Percentiles rank a stretch among this genome's conserved stretches.
These are phyloP conservation scores for Chaetothyriales sp. DNA, from an alignment of 2,329 filamentous ascomycete species.

Conservation along the genomic window DNA sequence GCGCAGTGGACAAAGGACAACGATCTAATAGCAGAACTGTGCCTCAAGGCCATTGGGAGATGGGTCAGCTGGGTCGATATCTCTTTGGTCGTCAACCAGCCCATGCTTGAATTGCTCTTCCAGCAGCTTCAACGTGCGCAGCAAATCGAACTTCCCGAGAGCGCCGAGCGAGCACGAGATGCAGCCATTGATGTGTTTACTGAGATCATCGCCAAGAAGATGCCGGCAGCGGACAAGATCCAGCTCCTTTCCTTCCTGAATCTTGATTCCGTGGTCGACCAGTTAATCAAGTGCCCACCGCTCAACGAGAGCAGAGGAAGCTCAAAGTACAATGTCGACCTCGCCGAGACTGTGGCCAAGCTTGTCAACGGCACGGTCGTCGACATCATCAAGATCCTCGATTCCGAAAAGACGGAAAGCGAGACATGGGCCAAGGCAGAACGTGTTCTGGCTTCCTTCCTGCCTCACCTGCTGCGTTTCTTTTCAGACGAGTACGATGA, in stretches of 20 bases:
- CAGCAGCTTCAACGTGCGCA: conserved; percentile 67
- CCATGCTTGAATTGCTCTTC: conserved; percentile 71
- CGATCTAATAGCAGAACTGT: conserved; percentile 67
- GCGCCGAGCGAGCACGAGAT: conserved; percentile 70
- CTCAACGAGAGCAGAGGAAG: conserved; percentile 66
- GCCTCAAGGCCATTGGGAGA: conserved; percentile 78
- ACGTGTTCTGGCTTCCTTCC: conserved; percentile 64
- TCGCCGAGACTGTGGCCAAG: conserved; percentile 88
- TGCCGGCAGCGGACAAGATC: conserved; percentile 85
- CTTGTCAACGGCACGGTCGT: conserved; percentile 79
- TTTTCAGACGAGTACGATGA: conserved; percentile 98
- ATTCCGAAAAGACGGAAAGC: conserved; percentile 46
- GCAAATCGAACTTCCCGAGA: conserved; percentile 45
- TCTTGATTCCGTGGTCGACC: conserved; percentile 66
- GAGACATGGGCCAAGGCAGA: conserved; percentile 60
- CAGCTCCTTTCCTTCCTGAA: conserved; percentile 86
- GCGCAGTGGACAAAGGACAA: conserved; percentile 57
- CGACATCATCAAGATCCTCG: conserved; percentile 76
- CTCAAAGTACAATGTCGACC: conserved; percentile 80
- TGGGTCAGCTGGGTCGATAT: conserved; percentile 99
- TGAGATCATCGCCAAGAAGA: conserved; percentile 95
- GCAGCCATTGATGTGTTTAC: conserved; percentile 89
- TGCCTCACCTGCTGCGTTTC: conserved; percentile 78
- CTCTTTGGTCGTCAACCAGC: conserved; percentile 74
- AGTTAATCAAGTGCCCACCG: conserved; percentile 70